Evolutionary conservation across 768 basidiomycete species (phyloP).

Genomic region (Russula brevipes): DNA sequence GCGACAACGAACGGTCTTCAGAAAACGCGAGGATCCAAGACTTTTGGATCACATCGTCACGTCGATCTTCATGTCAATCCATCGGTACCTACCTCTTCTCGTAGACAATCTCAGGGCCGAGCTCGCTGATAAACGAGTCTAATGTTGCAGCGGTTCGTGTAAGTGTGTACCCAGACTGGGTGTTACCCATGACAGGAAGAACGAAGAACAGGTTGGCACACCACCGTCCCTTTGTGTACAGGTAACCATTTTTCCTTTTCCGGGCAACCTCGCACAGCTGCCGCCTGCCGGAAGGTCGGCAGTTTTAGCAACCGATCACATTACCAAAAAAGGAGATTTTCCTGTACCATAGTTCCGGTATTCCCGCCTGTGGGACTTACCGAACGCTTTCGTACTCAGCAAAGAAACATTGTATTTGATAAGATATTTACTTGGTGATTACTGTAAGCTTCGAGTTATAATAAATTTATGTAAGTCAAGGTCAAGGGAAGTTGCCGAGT

Average conservation of each 20-base stretch:
- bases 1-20: conserved; percentile 79
- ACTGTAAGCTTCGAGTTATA: too few species aligned
- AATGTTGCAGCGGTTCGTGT: conserved; percentile 74
- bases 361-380: too few species aligned
- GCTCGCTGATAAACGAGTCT: conserved; percentile 87
- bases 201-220: background rate
- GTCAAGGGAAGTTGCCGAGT: too few species aligned
- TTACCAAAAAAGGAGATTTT: too few species aligned
- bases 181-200: conserved; percentile 61
- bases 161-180: conserved; percentile 62
- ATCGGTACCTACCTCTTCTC: conserved; percentile 70
- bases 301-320: too few species aligned
- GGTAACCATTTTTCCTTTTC: conserved; percentile 3
- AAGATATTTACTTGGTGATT: too few species aligned
- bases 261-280: background rate
- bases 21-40: conserved; percentile 64
- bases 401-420: too few species aligned
- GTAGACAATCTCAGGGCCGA: conserved; percentile 81
- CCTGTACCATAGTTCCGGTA: too few species aligned
- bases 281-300: too few species aligned
- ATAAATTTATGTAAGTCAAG: too few species aligned
- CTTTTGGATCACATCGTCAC: conserved; percentile 37
- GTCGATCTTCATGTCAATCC: conserved; percentile 8
- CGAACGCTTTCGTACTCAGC: too few species aligned
- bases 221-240: background rate